Evolutionary conservation across 2,329 filamentous ascomycete genomes (phyloP), one percentile per base, ranked within the genome.

Genomic region (Pseudopithomyces chartarum): DNA sequence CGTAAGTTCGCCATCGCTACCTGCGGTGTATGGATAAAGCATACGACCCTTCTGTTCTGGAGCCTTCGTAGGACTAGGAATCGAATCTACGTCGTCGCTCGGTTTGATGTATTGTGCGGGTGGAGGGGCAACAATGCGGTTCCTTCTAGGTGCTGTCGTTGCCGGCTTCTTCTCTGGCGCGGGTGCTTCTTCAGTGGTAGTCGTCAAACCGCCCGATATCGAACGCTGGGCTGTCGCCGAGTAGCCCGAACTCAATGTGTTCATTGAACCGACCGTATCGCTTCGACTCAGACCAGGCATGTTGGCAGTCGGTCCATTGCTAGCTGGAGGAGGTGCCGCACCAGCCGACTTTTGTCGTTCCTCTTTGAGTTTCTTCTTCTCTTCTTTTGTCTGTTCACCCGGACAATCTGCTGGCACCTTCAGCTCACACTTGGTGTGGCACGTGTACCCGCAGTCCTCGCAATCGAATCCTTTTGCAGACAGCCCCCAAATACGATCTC

Each of bases 401-500:
- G 95, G 95, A 71, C 95, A 99, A 72, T 97, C 91, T 7, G 95
- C 90, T 0, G 95, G 92, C 0, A 98, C 95, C 78, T 98, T 99
- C 89, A 99, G 95, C 80, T 99, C 92, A 75, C 95, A 99, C 79
- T 99, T 99, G 81, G 89, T 96, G 78, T 99, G 95, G 72, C 95
- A 99, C 1, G 93, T 97, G 78, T 97, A 99, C 33, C 96, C 95
- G 70, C 95, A 99, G 75, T 98, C 94, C 65, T 90, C 87, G 71
- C 95, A 99, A 73, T 96, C 93, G 71, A 97, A 96, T 0, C 95
- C 95, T 78, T 99, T 99, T 36, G 95, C 94, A 29, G 92, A 96
- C 39, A 99, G 77, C 0, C 95, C 95, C 95, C 95, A 99, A 73
- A 99, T 97, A 26, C 95, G 87, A 73, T 99, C 95, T 17, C 93